Evolutionary conservation across 208 protist species (phyloP).

Genomic region (Phytomonas serpens): DNA sequence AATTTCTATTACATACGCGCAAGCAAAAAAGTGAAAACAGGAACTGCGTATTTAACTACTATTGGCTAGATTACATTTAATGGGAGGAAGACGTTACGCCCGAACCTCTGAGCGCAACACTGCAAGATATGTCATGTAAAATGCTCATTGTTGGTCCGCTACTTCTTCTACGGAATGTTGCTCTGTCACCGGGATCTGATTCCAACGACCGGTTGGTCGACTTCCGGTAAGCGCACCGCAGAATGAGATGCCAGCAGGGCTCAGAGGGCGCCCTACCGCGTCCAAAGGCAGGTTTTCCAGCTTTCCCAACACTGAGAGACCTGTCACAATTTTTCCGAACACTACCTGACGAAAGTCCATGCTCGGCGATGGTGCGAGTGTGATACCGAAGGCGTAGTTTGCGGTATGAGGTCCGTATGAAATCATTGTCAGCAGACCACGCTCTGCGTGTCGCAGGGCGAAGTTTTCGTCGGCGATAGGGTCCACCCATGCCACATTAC

Average conservation of each 20-base stretch:
- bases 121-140: not conserved
- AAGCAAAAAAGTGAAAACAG: not conserved
- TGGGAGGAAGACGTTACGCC: not conserved
- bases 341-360: constrained; percentile 93
- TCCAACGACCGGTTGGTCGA: constrained; percentile 41
- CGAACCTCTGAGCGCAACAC: not conserved
- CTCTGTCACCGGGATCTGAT: not conserved
- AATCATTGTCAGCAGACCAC: constrained; percentile 86
- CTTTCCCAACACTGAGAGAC: constrained; percentile 58
- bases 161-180: not conserved
- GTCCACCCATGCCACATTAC: constrained; percentile 18
- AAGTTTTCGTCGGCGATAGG: constrained; percentile 86
- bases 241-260: constrained; percentile 48
- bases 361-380: constrained; percentile 39
- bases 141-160: constrained; percentile 1
- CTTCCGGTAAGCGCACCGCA: constrained; percentile 68
- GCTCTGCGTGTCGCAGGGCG: constrained; percentile 64
- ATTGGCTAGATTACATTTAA: constrained; percentile 7
- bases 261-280: constrained; percentile 40
- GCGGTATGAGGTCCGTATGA: constrained; percentile 64
- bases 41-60: not conserved
- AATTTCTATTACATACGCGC: not conserved
- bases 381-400: constrained; percentile 70
- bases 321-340: constrained; percentile 90
- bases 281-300: constrained; percentile 62